A percentile compares a stretch with the other conserved stretches of the same genome.
Conservation (phyloP, 495 filamentous ascomycete genomes). For the Chaetomium cochliodes region DNA sequence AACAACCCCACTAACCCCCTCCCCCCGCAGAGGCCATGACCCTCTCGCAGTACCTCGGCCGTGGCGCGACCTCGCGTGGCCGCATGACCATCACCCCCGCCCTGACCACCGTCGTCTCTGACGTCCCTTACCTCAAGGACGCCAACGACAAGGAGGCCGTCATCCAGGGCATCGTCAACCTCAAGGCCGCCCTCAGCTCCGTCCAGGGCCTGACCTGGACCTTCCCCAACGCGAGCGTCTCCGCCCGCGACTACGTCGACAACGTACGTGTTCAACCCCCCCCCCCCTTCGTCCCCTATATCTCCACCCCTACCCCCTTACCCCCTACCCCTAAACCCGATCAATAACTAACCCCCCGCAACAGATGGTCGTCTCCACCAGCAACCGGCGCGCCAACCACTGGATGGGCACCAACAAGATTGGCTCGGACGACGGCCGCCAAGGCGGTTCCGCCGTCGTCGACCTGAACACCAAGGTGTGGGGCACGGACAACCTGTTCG, state of each 20-base stretch:
- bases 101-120: constrained; percentile 55
- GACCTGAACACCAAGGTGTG: constrained; percentile 68
- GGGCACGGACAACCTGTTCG: constrained; percentile 67
- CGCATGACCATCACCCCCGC: constrained; percentile 60
- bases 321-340: too few species aligned
- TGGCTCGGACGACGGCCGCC: constrained; percentile 63
- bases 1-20: neutral
- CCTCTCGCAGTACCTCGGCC: constrained; percentile 64
- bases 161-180: constrained; percentile 57
- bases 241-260: constrained; percentile 55
- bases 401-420: constrained; percentile 66
- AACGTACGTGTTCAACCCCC: constrained; percentile 20
- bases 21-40: constrained; percentile 50
- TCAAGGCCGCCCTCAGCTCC: constrained; percentile 54
- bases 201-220: constrained; percentile 55
- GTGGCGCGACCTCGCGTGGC: constrained; percentile 60
- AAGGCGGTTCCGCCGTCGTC: constrained; percentile 62
- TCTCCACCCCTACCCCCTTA: too few species aligned
- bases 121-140: constrained; percentile 55
- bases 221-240: constrained; percentile 51
- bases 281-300: neutral
- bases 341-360: neutral
- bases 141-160: constrained; percentile 53
- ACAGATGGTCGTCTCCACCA: constrained; percentile 49
- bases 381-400: constrained; percentile 65